Conservation (phyloP, 768 basidiomycete genomes). For the Lactarius quietus region DNA sequence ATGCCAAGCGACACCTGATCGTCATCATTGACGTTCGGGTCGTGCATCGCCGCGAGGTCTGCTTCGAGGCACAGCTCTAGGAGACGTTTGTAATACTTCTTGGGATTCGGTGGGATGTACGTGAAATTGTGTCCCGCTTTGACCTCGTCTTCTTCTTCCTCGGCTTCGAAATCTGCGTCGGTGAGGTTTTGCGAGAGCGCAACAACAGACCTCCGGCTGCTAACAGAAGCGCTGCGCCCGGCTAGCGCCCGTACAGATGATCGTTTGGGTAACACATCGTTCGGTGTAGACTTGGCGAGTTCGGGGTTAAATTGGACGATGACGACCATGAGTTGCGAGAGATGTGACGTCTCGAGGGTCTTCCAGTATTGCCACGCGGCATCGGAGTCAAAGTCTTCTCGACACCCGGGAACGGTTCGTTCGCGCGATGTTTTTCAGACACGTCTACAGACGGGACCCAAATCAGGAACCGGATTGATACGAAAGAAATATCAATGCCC, state of each 20-base stretch:
- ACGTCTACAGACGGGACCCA: constrained; percentile 58
- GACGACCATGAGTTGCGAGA: constrained; percentile 84
- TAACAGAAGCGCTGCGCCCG: constrained; percentile 58
- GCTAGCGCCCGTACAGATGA: constrained; percentile 41
- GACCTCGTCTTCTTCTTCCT: constrained; percentile 64
- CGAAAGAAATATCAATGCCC: constrained; percentile 24
- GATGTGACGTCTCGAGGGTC: constrained; percentile 71
- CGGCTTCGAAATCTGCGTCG: constrained; percentile 36
- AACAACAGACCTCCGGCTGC: constrained; percentile 60
- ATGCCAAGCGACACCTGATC: constrained; percentile 96
- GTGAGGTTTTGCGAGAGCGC: constrained; percentile 30
- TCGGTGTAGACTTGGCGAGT: constrained; percentile 72
- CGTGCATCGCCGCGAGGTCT: constrained; percentile 87
- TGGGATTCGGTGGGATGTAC: constrained; percentile 86
- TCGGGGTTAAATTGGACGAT: constrained; percentile 87
- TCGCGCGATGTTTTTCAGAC: constrained; percentile 89
- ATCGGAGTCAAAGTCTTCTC: constrained; percentile 83
- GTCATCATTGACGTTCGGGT: constrained; percentile 87
- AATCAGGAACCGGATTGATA: constrained; percentile 8
- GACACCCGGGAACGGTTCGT: constrained; percentile 79
- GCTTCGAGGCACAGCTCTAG: constrained; percentile 76
- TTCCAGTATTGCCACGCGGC: constrained; percentile 84
- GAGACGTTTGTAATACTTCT: constrained; percentile 79
- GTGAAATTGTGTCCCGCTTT: constrained; percentile 77
- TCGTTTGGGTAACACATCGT: constrained; percentile 44